These are phyloP conservation scores for Simplicillium sp. DNA, from an alignment of 2,329 filamentous ascomycete genomes.

Conservation along the genomic window DNA sequence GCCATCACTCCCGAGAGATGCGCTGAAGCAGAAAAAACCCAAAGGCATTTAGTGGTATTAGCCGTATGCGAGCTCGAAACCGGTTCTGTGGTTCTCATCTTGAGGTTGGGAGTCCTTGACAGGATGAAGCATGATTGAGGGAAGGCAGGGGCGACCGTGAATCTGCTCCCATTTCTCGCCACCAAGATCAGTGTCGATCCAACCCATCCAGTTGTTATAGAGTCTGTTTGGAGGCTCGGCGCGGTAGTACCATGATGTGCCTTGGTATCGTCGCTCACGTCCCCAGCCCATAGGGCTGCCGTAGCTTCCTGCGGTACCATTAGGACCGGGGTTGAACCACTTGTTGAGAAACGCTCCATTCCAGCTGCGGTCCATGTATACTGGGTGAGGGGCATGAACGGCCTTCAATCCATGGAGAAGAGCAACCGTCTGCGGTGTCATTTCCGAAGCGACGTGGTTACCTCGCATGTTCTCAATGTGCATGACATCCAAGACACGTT, in stretches of 20 bases:
- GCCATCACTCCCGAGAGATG: too few species aligned
- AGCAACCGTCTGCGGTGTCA: constrained; percentile 65
- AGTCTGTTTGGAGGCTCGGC: constrained; percentile 46
- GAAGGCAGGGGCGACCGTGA: constrained; percentile 48
- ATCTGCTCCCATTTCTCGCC: constrained; percentile 45
- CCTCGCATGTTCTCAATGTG: constrained; percentile 65
- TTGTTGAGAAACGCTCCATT: constrained; percentile 39
- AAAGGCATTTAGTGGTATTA: constrained; percentile 8
- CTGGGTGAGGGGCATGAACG: constrained; percentile 68
- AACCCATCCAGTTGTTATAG: constrained; percentile 56
- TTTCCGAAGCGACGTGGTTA: constrained; percentile 71
- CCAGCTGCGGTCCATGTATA: constrained; percentile 73
- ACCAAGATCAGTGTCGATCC: constrained; percentile 43
- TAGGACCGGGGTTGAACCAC: constrained; percentile 52
- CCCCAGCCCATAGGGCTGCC: constrained; percentile 52
- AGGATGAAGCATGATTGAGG: constrained; percentile 49
- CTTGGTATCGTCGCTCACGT: constrained; percentile 45
- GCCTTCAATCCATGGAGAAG: constrained; percentile 72
- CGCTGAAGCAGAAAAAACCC: too few species aligned
- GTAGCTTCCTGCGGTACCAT: constrained; percentile 42
- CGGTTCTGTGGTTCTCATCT: constrained; percentile 27
- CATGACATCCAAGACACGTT: constrained; percentile 64
- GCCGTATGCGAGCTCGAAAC: constrained; percentile 27
- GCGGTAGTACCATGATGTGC: constrained; percentile 53
- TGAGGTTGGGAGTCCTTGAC: constrained; percentile 49